Base-by-base conservation (phyloP, 2,329 filamentous ascomycete genomes). In the Penicillium sp. region DNA sequence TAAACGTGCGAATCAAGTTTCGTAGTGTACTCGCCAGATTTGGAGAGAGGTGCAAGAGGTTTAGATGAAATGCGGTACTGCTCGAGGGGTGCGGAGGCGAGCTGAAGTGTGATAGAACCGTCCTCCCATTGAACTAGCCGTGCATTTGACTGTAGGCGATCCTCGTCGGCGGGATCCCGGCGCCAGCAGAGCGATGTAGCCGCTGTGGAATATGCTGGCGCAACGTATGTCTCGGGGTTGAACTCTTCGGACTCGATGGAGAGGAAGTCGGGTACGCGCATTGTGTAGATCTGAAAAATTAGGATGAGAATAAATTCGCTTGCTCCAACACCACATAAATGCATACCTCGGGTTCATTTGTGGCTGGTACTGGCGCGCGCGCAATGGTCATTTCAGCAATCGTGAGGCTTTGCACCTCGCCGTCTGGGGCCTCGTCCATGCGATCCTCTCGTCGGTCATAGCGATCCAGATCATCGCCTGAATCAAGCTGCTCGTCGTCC, bases 71-170 rank as follows among this genome's bases (percentile, higher is more conserved):
- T 83, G 60, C 83, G 80, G 72, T 87, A 88, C 65, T 88, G 86
- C 57, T 82, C 82, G 37, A 76, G 80, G 1, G 86, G 84, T 39
- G 86, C 82, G 14, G 83, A 87, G 24, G 85, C 87, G 39, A 89
- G 79, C 67, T 89, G 87, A 4, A 89, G 77, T 2, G 87, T 89
- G 49, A 89, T 74, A 4, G 84, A 87, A 39, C 87, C 87, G 67
- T 89, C 87, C 18, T 85, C 87, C 87, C 87, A 89, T 62, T 84
- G 82, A 51, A 89, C 79, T 53, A 89, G 79, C 41, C 87, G 85
- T 11, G 86, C 85, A 66, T 89, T 89, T 6, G 86, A 88, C 69
- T 89, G 86, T 14, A 88, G 75, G 39, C 82, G 73, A 4, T 77
- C 73, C 6, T 81, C 80, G 56, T 87, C 78, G 2, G 81, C 81